Evolutionary conservation across 352 stramenopile species (phyloP), one percentile per base, ranked within the genome.

Genomic region (Pythium sukuiense): DNA sequence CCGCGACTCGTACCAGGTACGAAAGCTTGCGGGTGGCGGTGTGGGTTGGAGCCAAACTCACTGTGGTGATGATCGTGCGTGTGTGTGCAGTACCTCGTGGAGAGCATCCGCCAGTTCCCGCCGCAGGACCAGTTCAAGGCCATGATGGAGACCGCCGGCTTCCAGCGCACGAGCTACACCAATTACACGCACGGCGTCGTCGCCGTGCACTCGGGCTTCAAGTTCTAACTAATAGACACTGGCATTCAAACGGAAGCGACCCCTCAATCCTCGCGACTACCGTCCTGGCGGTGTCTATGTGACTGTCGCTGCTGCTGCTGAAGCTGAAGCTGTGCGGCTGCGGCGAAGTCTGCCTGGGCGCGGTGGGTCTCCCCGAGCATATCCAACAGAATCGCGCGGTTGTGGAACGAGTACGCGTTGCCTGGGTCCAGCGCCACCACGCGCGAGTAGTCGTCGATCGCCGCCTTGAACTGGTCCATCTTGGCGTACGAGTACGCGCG

Each of bases 101-200:
- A 99, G 77, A 99, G 93, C 74, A 99, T 99, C 73, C 92, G 98
- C 54, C 97, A 99, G 74, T 99, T 99, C 77, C 97, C 96, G n/a
- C 85, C 90, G 39, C 97, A 99, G 77, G 89, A 99, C 16, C 85
- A 97, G 70, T 96, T 99, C 52, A 83, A 98, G 72, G 63, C 73
- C 18, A 97, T 98, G 87, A 98, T 99, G 67, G 76, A 95, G 56
- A 72, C 87, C 32, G 97, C 87, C n/a, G 97, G 97, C 41, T 99
- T 99, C 78, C 69, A 95, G 67, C 76, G 77, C 68, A 85, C 97
- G 46, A 88, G 86, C 32, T 99, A 99, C 80, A 95, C 87, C 56
- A 99, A 99, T 79, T 95, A 99, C 71, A 99, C 96, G 24, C 88
- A 97, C 62, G 98, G 98, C 57, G 97, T 99, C 61, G 97, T 99